Conservation (phyloP, 768 basidiomycete genomes). For the Termitomyces sp. region DNA sequence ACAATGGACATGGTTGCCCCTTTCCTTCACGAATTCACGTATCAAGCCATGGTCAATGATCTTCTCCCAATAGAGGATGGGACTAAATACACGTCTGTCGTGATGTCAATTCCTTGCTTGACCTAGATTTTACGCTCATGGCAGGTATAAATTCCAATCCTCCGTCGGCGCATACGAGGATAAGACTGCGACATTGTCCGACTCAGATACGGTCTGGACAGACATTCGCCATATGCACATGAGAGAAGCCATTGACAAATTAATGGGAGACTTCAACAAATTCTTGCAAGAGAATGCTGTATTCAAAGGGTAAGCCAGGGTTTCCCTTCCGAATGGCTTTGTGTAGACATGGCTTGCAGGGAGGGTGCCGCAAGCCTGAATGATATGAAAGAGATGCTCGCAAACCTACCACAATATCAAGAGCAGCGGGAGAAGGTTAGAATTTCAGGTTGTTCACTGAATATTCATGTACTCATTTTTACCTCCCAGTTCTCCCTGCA, state of each 20-base stretch:
- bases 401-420: constrained; percentile 89
- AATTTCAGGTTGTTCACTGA: not conserved
- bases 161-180: constrained; percentile 83
- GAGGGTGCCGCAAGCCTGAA: constrained; percentile 84
- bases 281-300: constrained; percentile 94
- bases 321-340: not conserved
- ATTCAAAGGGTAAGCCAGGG: constrained; percentile 69
- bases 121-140: not conserved
- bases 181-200: constrained; percentile 80
- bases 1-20: constrained; percentile 92
- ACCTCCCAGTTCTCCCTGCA: constrained; percentile 85
- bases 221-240: constrained; percentile 96
- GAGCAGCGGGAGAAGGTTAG: constrained; percentile 89
- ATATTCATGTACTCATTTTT: not conserved
- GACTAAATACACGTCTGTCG: constrained; percentile 73
- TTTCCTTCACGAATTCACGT: constrained; percentile 95
- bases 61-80: constrained; percentile 86
- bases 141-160: constrained; percentile 91
- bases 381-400: constrained; percentile 99
- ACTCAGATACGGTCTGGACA: constrained; percentile 87
- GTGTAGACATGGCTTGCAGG: constrained; percentile 26
- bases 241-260: constrained; percentile 95
- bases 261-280: constrained; percentile 93
- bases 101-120: not conserved
- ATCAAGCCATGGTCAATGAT: constrained; percentile 98